A percentile compares a stretch with the other conserved stretches of the same genome.
Evolutionary conservation across 2,329 filamentous ascomycete genomes (phyloP).

Genomic region (Aaosphaeria pasadenensis): DNA sequence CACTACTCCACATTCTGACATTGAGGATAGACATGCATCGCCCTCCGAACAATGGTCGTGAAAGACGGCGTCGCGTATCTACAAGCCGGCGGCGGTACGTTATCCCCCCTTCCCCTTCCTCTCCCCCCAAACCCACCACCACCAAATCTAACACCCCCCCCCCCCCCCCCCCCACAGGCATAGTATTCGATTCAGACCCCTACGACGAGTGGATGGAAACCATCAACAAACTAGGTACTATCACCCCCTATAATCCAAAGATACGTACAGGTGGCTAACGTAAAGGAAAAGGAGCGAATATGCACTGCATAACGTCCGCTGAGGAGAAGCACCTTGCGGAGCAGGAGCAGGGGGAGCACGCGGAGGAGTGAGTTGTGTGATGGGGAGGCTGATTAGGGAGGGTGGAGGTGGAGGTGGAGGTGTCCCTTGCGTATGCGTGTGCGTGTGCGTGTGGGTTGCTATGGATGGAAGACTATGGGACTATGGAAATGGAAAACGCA

Average conservation of each 20-base stretch:
- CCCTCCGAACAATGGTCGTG: conserved; percentile 86
- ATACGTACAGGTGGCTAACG: too few relatives aligned
- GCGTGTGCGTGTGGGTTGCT: neutral
- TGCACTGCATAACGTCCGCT: conserved; percentile 80
- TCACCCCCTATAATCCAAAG: neutral
- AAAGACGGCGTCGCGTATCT: conserved; percentile 91
- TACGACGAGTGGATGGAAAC: conserved; percentile 95
- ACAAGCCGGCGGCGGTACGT: conserved; percentile 80
- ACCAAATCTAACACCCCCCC: neutral
- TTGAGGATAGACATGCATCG: conserved; percentile 59
- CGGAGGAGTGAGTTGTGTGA: neutral
- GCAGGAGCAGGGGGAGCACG: conserved; percentile 30
- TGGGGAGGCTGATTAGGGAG: neutral
- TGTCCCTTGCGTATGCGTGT: neutral
- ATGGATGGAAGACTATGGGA: neutral
- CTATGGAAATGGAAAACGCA: too few relatives aligned
- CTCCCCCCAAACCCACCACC: neutral
- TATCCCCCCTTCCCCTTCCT: neutral
- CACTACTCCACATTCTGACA: too few relatives aligned
- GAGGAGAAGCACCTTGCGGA: conserved; percentile 65
- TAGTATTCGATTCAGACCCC: conserved; percentile 69
- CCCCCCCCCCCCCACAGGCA: conserved; percentile 10
- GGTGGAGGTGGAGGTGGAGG: neutral
- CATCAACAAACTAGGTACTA: conserved; percentile 80
- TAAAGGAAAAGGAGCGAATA: conserved; percentile 59